Evolutionary conservation across 768 basidiomycete genomes (phyloP).

Genomic region (Boletus rubescentipes): DNA sequence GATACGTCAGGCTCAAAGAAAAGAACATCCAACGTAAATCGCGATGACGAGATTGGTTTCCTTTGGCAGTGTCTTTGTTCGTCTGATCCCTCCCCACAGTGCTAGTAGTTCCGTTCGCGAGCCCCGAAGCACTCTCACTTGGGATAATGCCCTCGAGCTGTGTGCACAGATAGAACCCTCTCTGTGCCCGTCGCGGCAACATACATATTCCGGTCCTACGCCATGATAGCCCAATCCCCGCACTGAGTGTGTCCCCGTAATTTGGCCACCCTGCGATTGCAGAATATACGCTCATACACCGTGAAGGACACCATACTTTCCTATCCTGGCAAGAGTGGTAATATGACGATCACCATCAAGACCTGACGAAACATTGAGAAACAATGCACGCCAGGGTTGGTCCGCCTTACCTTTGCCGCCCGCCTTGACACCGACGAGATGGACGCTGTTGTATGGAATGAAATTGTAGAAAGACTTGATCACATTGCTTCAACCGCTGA

Average conservation of each 20-base stretch:
- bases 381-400: no score
- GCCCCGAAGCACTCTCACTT: no score
- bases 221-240: not conserved
- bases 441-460: no score
- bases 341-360: not conserved
- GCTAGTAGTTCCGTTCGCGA: not conserved
- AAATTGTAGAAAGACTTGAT: no score
- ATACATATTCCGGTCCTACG: not conserved
- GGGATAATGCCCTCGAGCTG: no score
- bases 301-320: not conserved
- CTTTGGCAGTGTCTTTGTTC: not conserved
- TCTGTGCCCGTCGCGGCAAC: not conserved
- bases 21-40: not conserved
- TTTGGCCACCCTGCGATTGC: not conserved
- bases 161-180: not conserved
- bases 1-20: not conserved
- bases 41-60: not conserved
- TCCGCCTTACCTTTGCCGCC: not conserved
- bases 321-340: slow-evolving; percentile 1
- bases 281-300: not conserved
- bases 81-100: not conserved
- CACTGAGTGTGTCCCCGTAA: not conserved
- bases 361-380: not conserved
- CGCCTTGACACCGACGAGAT: no score
- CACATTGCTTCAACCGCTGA: no score